phyloP scores from a whole-genome alignment of 2,329 filamentous ascomycete genomes.

The Cryphonectria parasitica region DNA sequence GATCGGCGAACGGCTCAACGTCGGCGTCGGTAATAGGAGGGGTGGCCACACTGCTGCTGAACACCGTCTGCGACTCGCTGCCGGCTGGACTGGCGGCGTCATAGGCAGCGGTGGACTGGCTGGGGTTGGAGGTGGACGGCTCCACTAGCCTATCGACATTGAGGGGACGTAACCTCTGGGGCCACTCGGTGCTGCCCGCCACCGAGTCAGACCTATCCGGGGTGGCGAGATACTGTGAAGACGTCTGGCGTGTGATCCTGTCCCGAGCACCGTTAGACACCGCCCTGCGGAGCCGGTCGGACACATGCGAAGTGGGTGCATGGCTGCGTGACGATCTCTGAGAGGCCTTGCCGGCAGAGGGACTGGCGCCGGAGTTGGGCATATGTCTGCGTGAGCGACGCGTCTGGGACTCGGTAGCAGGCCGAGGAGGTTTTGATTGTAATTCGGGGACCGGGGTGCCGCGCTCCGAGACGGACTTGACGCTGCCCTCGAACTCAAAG shows the following conservation, averaged over 20 bases:
- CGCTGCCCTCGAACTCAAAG: constrained; percentile 28
- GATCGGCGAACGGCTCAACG: constrained; percentile 60
- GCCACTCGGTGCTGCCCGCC: constrained; percentile 38
- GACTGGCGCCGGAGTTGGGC: constrained; percentile 41
- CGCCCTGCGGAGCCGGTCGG: constrained; percentile 46
- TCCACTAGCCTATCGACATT: constrained; percentile 48
- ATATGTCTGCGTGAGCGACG: constrained; percentile 41
- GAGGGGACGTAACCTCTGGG: constrained; percentile 46
- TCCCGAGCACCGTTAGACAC: constrained; percentile 39
- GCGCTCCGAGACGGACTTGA: constrained; percentile 39
- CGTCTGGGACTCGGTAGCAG: constrained; percentile 35
- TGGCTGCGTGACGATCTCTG: constrained; percentile 38
- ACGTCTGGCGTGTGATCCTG: constrained; percentile 33
- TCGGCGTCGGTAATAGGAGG: constrained; percentile 77
- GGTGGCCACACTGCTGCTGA: constrained; percentile 69
- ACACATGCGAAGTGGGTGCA: constrained; percentile 37
- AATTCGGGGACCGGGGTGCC: constrained; percentile 39
- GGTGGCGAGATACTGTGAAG: constrained; percentile 52
- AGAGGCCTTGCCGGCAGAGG: constrained; percentile 38
- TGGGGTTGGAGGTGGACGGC: constrained; percentile 49
- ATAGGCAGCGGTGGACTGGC: constrained; percentile 45
- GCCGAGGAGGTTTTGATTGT: constrained; percentile 34
- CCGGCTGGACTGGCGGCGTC: constrained; percentile 56
- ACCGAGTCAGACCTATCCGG: constrained; percentile 60
- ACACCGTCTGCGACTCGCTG: constrained; percentile 62